Evolutionary conservation across 495 filamentous ascomycete species (phyloP).

Genomic region (Penicillium manginii): DNA sequence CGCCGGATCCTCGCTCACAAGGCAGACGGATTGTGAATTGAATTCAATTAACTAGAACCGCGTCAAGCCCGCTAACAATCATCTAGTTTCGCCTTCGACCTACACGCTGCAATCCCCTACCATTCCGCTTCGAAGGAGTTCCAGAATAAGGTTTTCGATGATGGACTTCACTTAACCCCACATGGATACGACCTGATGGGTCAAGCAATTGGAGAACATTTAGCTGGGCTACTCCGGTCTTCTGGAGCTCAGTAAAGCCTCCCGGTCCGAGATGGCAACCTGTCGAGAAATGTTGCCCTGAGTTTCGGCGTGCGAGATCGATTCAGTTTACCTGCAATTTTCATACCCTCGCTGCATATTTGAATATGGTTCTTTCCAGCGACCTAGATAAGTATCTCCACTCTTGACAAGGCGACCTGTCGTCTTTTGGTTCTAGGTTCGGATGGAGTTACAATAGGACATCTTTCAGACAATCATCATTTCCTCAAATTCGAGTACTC

Average conservation of each 20-base stretch:
- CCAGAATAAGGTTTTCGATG: conserved; percentile 57
- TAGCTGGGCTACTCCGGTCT: conserved; percentile 42
- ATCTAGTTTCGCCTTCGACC: conserved; percentile 53
- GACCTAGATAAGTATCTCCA: too few species aligned
- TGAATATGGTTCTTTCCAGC: too few species aligned
- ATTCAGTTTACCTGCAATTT: too few species aligned
- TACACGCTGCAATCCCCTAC: conserved; percentile 55
- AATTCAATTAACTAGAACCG: too few species aligned
- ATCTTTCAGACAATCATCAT: too few species aligned
- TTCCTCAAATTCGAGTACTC: too few species aligned
- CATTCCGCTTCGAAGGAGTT: conserved; percentile 47
- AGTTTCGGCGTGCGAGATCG: neutral
- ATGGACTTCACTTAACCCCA: conserved; percentile 62
- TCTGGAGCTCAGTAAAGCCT: neutral
- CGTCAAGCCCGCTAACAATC: neutral
- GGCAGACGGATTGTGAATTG: conserved; percentile 49
- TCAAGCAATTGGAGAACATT: conserved; percentile 42
- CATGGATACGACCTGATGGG: conserved; percentile 65
- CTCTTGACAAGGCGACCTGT: too few species aligned
- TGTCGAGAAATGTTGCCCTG: neutral
- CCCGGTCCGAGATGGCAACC: neutral
- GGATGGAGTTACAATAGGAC: too few species aligned
- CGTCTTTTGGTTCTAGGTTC: too few species aligned
- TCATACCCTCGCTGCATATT: too few species aligned
- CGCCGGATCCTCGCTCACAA: conserved; percentile 50